Evolutionary conservation across 2,329 filamentous ascomycete species (phyloP).

Genomic region (Nigrospora oryzae): DNA sequence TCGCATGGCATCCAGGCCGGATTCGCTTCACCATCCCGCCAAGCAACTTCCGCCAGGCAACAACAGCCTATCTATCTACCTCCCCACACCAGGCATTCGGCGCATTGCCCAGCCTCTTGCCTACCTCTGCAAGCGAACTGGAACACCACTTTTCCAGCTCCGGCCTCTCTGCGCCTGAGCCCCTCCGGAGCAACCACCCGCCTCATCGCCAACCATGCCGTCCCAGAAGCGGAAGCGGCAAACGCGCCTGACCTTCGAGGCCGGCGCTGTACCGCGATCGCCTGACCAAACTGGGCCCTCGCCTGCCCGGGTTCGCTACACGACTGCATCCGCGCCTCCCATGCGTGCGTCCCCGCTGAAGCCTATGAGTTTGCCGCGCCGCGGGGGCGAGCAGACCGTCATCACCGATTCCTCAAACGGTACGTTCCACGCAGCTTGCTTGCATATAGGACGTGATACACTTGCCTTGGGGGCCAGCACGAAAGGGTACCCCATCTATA

Average conservation of each 20-base stretch:
- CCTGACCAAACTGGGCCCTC: conserved; percentile 9
- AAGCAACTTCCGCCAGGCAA: too few relatives aligned
- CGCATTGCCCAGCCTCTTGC: too few relatives aligned
- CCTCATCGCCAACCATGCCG: background rate
- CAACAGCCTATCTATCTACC: too few relatives aligned
- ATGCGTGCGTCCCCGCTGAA: conserved; percentile 5
- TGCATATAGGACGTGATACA: too few relatives aligned
- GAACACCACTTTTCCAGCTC: too few relatives aligned
- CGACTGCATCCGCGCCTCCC: conserved; percentile 7
- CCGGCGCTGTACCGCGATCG: conserved; percentile 12
- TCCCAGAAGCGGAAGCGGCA: conserved; percentile 15
- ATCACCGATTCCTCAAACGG: background rate
- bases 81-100: too few relatives aligned
- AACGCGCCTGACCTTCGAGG: conserved; percentile 21
- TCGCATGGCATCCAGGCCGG: too few relatives aligned
- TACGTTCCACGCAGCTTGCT: too few relatives aligned
- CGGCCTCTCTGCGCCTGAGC: background rate
- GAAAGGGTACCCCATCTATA: too few relatives aligned
- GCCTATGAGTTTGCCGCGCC: conserved; percentile 3
- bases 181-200: background rate
- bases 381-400: background rate
- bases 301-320: conserved; percentile 18
- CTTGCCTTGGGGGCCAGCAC: too few relatives aligned
- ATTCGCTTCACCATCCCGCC: too few relatives aligned
- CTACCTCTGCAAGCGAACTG: too few relatives aligned